Percentiles rank a stretch among this genome's conserved stretches.
Conservation (phyloP, 495 filamentous ascomycete genomes). For the Penicillium simplicissimum region DNA sequence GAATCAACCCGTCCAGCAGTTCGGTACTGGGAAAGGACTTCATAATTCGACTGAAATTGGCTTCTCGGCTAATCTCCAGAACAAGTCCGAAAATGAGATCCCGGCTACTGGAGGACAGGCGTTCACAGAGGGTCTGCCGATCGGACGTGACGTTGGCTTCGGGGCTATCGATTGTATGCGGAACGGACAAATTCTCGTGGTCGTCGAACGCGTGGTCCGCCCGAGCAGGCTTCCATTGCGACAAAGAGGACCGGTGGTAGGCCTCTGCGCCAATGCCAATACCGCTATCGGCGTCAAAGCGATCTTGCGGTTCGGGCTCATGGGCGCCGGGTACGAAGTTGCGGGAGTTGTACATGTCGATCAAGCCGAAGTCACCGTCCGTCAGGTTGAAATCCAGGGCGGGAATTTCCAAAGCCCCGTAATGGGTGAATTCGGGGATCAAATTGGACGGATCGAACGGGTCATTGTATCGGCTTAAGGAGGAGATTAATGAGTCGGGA, state of each 20-base stretch:
- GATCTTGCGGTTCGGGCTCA: constrained; percentile 17
- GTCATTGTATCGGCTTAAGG: constrained; percentile 31
- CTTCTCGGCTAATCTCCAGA: constrained; percentile 50
- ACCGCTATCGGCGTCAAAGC: constrained; percentile 26
- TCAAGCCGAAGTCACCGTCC: constrained; percentile 59
- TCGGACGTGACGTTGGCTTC: constrained; percentile 21
- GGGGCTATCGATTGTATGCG: constrained; percentile 38
- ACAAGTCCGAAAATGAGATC: constrained; percentile 61
- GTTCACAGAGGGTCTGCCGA: constrained; percentile 29
- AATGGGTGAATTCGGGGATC: constrained; percentile 31
- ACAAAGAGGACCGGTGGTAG: constrained; percentile 50
- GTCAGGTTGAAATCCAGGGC: constrained; percentile 59
- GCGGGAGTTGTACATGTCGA: constrained; percentile 57
- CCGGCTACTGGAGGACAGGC: constrained; percentile 48
- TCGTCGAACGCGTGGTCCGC: constrained; percentile 53
- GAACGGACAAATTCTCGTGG: constrained; percentile 55
- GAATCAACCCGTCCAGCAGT: constrained; percentile 59
- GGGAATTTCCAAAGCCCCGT: constrained; percentile 40
- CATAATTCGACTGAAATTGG: constrained; percentile 49
- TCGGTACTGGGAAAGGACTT: constrained; percentile 62
- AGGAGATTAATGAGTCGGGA: constrained; percentile 35
- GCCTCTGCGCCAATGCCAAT: constrained; percentile 37
- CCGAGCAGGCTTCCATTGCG: constrained; percentile 53
- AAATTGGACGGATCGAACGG: constrained; percentile 26
- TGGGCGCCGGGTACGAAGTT: constrained; percentile 31